Evolutionary conservation across 2,329 filamentous ascomycete genomes (phyloP), one percentile per base, ranked within the genome.

Genomic region (Pezicula carpinea): DNA sequence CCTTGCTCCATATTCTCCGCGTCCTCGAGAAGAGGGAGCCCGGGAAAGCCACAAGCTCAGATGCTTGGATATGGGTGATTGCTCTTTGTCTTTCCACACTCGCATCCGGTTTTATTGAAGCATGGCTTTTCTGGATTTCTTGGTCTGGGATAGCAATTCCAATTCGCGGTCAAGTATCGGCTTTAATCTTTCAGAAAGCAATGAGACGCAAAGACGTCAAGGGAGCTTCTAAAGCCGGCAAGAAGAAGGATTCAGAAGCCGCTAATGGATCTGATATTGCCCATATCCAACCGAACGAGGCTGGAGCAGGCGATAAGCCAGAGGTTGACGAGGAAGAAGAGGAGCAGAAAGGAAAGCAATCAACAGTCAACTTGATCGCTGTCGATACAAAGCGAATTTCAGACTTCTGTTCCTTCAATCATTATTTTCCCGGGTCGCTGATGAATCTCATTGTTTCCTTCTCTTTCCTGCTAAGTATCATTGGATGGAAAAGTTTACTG

Each of bases 141-240:
- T 83, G 77, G 64, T 74, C 77, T 1, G 75, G 80, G 43, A 62
- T 91, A 10, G 74, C 75, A 39, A 72, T 89, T 19, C 83, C 85
- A 0, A 69, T 91, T 14, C 80, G 85, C 43, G 76, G 81, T 22
- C 83, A 90, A 57, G 68, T 93, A 2, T 81, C 84, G 2, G 77
- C 85, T 1, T 72, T 89, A 6, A 77, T 92, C 14, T 92, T 91
- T 56, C 78, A 83, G 50, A 93, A 93, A 63, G 79, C 85, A 0
- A 80, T 90, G 73, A 76, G 83, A 36, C 77, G 83, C 41, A 92
- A 92, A 62, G 87, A 91, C 62, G 79, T 87, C 34, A 89, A 89
- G 61, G 76, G 79, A 10, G 72, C 61, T 6, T 58, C 70, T 31
- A 81, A 77, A 58, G 72, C 64, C 38, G 26, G 26, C 7, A 71